Percentiles rank a stretch among this genome's conserved stretches.
phyloP scores from a whole-genome alignment of 768 basidiomycete species.

The Pleurotus ostreatus region DNA sequence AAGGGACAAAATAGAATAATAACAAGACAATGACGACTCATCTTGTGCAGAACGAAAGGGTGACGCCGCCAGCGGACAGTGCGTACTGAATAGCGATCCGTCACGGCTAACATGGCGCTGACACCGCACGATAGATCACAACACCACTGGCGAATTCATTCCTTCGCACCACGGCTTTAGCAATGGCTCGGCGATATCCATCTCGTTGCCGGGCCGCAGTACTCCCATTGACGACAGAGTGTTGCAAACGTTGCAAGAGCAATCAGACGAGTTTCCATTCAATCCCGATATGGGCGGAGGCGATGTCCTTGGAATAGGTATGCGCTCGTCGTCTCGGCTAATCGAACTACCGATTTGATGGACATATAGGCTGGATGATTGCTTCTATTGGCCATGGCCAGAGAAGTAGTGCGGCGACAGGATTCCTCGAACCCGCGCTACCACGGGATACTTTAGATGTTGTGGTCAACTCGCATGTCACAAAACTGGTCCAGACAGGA shows the following conservation, averaged over 20 bases:
- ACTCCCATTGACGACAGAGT: constrained; percentile 28
- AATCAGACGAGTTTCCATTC: constrained; percentile 26
- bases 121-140: constrained; percentile 16
- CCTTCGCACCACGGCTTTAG: constrained; percentile 31
- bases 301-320: constrained; percentile 27
- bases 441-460: constrained; percentile 21
- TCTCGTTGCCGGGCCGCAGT: constrained; percentile 24
- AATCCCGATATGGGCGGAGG: constrained; percentile 30
- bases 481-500: constrained; percentile 4
- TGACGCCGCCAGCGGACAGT: constrained; percentile 30
- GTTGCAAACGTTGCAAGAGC: constrained; percentile 27
- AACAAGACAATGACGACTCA: too few relatives aligned
- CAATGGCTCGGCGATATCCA: constrained; percentile 24
- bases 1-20: background rate
- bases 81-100: background rate
- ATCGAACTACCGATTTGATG: background rate
- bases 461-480: constrained; percentile 15
- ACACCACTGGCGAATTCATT: constrained; percentile 31
- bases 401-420: constrained; percentile 32
- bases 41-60: constrained; percentile 29
- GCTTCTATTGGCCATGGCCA: constrained; percentile 24
- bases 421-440: constrained; percentile 25
- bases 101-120: background rate
- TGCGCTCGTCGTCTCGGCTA: background rate
- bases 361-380: constrained; percentile 25